Evolutionary conservation across 768 basidiomycete species (phyloP), one percentile per base, ranked within the genome.

Genomic region (Terana coerulea): DNA sequence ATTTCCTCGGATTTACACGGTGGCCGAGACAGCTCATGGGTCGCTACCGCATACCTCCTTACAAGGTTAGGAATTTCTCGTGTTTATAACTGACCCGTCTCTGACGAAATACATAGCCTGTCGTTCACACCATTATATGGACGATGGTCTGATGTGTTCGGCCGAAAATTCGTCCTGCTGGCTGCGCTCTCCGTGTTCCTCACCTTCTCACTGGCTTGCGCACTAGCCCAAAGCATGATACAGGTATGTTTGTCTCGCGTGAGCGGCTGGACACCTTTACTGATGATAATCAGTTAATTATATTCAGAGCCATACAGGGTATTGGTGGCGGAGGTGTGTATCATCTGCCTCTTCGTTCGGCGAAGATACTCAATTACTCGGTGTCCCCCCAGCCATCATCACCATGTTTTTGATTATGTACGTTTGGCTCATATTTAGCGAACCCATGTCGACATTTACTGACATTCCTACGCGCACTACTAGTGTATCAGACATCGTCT

Each of bases 401-500:
- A 56, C 58, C n/a, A 56, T 59, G 55, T 47, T 55, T 9, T 25
- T 59, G 24, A 59, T 59, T 45, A 59, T 59, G 58, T 59, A 22
- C 5, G 58, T 48, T 40, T 9, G 12, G 12, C 5, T 5, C 12
- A 26, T 39, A 34, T n/a, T n/a, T n/a, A n/a, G n/a, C n/a, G n/a
- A n/a, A n/a, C 8, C 47, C 3, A 19, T 26, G 48, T 28, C 14
- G 7, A 10, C 6, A 12, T 36, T 21, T 10, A 17, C 17, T 22
- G 6, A 28, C 24, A 28, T 30, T 9, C 5, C 28, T 37, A 25
- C 19, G 24, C 22, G 15, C 31, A 4, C 33, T 40, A 64, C 70
- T 49, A 61, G 72, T 49, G 52, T 70, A 2, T 66, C 67, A 11
- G 72, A 72, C 49, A 58, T 74, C 4, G 63, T 72, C 5, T 63